Base-by-base conservation (phyloP, 2,329 filamentous ascomycete genomes). In the Cephalotrichum gorgonifer region DNA sequence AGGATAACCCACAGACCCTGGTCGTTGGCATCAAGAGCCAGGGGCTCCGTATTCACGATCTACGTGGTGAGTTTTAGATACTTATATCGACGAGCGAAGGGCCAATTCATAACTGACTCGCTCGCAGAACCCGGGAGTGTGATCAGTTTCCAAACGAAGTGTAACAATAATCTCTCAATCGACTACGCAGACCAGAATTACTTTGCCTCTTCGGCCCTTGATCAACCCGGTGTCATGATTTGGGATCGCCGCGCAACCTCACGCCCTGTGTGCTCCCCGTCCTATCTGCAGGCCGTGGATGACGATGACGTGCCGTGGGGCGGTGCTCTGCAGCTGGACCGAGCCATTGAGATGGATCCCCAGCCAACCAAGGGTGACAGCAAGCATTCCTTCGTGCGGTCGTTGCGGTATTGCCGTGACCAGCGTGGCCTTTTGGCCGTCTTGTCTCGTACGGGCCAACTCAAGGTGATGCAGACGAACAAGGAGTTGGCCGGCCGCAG, bases 121-220 rank as follows among this genome's bases (percentile, higher is more conserved):
- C 28, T 46, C 58, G 65, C 69, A 70, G 73, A 76, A 31, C 68
- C 75, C 30, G 69, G 70, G 14, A 68, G 71, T 20, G 74, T 75
- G 6, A 68, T 77, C 44, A 79, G 71, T n/a, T 83, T 82, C 54
- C 76, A 76, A 53, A 85, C 81, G 4, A 79, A 77, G 55, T 82
- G 79, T 57, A 83, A 81, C 61, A 85, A 85, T 56, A 85, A 85
- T 54, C 62, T 93, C 49, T 78, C 86, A 15, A 86, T 93, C 52
- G 86, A 93, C 66, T 86, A 86, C 52, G 72, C 81, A 22, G 85
- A 94, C 56, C 80, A 84, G 54, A 89, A 93, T 57, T 91, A 89
- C 63, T 91, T 93, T 66, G 82, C 87, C 1, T 90, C 87, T 1
- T 88, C 86, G 14, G 83, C 84, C 3, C 69, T 87, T 12, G 85